phyloP scores from a whole-genome alignment of 352 stramenopile species.

The Phytophthora pinifolia region DNA sequence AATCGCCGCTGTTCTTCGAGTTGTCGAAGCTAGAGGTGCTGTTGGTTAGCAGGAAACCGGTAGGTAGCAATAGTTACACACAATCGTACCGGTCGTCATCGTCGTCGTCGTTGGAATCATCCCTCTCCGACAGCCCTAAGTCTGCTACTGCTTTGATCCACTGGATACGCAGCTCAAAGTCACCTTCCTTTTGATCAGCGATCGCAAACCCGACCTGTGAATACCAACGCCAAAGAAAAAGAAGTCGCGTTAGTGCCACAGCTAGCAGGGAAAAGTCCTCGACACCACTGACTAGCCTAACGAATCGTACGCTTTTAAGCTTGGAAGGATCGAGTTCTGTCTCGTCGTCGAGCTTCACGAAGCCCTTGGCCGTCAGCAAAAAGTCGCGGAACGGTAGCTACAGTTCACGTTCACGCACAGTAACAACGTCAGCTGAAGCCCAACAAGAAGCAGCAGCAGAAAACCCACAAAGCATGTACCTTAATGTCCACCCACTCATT shows the following conservation, averaged over 20 bases:
- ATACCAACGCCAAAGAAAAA: slow-evolving; percentile 1
- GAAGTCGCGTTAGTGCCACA: neutral
- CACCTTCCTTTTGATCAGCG: slow-evolving; percentile 82
- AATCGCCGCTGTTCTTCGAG: slow-evolving; percentile 33
- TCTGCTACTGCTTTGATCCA: slow-evolving; percentile 87
- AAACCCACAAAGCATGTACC: slow-evolving; percentile 37
- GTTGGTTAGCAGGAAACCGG: neutral
- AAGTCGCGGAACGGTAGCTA: slow-evolving; percentile 80
- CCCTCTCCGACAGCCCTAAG: slow-evolving; percentile 44
- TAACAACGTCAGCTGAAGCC: too few relatives aligned
- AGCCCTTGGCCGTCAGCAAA: slow-evolving; percentile 81
- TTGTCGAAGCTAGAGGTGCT: slow-evolving; percentile 28
- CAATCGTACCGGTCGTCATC: slow-evolving; percentile 32
- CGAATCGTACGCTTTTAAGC: slow-evolving; percentile 63
- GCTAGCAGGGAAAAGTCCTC: neutral
- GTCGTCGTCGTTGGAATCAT: slow-evolving; percentile 29
- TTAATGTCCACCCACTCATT: slow-evolving; percentile 86
- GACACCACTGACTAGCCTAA: neutral
- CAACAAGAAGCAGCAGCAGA: too few relatives aligned
- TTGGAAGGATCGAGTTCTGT: slow-evolving; percentile 74
- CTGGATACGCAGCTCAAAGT: slow-evolving; percentile 82
- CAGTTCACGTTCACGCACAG: neutral
- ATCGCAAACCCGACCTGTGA: slow-evolving; percentile 80
- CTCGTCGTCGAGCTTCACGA: slow-evolving; percentile 79
- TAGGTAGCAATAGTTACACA: neutral